Base-by-base conservation (phyloP, 2,329 filamentous ascomycete genomes). In the Fonsecaea multimorphosa region DNA sequence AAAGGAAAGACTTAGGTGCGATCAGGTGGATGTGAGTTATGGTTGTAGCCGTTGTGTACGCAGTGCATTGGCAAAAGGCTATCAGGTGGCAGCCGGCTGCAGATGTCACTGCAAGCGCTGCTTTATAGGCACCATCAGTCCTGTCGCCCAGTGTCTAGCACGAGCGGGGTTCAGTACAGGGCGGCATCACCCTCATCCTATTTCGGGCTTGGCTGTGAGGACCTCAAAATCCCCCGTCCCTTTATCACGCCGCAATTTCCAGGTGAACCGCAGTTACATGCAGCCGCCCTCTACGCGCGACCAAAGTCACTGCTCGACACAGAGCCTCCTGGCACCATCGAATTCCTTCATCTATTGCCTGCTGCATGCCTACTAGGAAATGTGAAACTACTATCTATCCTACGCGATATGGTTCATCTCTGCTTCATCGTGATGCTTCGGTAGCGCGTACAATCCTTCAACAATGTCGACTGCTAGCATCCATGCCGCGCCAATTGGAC, bases 401-500 rank as follows among this genome's bases (percentile, higher is more conserved):
- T 6, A 6, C 51, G 27, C 51, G 7, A 31, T 27, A 54, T 54
- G 51, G 27, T 54, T 34, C 51, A 31, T 54, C 51, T 29, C 19
- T 22, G 29, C 19, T 44, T 36, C 29, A 59, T n/a, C 6, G 32
- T 38, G 3, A 22, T 57, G 46, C 32, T 58, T 55, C 46, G 49
- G 44, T 60, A 58, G 32, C 27, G 29, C 59, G 55, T 55, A 7
- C 31, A 19, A 27, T 27, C 44, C n/a, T 38, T 19, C 29, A 14
- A 31, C 58, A 52, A 72, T 72, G 70, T 71, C 70, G 52, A 60
- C 70, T 51, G 67, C 68, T 14, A 62, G 64, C 54, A 69, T 71
- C 66, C 61, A 64, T 44, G 57, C 63, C 40, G 67, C 64, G 51
- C 49, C 53, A 1, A 34, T 52, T 22, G 66, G 66, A 9, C 61